Conservation (phyloP, 2,329 filamentous ascomycete species). For the Colletotrichum phormii region DNA sequence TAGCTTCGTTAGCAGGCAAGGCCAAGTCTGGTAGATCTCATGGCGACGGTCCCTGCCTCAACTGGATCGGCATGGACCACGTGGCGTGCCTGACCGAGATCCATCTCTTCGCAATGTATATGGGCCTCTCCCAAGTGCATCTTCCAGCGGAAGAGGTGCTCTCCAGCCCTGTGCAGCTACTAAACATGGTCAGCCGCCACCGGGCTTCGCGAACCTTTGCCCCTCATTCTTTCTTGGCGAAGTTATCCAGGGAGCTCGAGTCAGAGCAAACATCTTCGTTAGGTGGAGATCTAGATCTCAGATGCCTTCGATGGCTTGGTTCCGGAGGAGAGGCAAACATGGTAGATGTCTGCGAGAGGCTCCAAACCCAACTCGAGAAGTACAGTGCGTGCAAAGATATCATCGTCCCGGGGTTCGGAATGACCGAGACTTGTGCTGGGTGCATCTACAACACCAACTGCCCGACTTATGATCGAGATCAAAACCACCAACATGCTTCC, state of each 20-base stretch:
- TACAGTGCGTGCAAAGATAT: neutral
- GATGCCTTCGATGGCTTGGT: neutral
- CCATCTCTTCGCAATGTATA: neutral
- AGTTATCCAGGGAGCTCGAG: neutral
- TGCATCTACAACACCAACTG: neutral
- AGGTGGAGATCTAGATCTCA: neutral
- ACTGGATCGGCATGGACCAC: neutral
- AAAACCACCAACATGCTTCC: neutral
- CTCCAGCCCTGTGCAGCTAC: neutral
- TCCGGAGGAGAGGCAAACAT: neutral
- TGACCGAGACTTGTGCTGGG: neutral
- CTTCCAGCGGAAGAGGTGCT: neutral
- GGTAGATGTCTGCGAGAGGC: neutral
- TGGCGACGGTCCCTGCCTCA: neutral
- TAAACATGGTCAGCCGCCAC: neutral
- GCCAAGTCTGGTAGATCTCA: neutral
- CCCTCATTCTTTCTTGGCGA: neutral
- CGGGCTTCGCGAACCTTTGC: neutral
- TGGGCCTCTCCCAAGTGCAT: neutral
- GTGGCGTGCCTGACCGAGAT: neutral
- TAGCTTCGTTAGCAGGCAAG: neutral
- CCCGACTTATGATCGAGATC: neutral
- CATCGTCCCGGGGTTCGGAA: neutral
- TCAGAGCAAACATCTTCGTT: neutral
- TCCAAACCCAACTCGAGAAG: neutral